These are phyloP conservation scores for Leccinellum rugosiceps DNA, from an alignment of 768 basidiomycete species.

Conservation along the genomic window DNA sequence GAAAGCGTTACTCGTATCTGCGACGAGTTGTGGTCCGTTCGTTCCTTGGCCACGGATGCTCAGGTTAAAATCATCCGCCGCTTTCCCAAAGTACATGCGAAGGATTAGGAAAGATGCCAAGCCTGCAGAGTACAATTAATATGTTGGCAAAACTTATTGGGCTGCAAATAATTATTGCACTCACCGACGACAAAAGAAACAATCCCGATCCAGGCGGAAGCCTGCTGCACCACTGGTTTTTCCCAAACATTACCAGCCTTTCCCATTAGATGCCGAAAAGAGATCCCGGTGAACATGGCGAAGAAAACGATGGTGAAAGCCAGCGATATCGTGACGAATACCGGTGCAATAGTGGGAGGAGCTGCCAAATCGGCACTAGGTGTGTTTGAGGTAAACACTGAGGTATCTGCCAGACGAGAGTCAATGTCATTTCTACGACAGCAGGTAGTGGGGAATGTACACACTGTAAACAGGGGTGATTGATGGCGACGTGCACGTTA, in stretches of 20 bases:
- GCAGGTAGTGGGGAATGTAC: constrained; percentile 14
- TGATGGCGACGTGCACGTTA: constrained; percentile 56
- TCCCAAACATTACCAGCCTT: constrained; percentile 49
- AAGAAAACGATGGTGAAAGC: constrained; percentile 60
- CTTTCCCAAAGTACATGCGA: constrained; percentile 81
- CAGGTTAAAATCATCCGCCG: constrained; percentile 72
- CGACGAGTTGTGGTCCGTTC: constrained; percentile 57
- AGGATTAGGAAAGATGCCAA: constrained; percentile 66
- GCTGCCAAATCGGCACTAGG: constrained; percentile 56
- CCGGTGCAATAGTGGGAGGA: constrained; percentile 58
- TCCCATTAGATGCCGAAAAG: constrained; percentile 63
- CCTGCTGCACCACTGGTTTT: constrained; percentile 53
- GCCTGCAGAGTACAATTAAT: constrained; percentile 39
- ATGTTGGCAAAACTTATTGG: background rate
- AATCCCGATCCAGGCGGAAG: constrained; percentile 72
- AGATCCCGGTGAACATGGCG: constrained; percentile 59
- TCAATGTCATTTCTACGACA: background rate
- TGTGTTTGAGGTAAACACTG: constrained; percentile 54
- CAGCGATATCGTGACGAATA: constrained; percentile 60
- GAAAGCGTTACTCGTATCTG: constrained; percentile 66
- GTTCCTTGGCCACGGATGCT: constrained; percentile 51
- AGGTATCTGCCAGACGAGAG: constrained; percentile 47
- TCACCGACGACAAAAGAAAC: constrained; percentile 72
- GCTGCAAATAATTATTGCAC: constrained; percentile 6
- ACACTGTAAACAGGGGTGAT: constrained; percentile 62